A percentile compares a stretch with the other conserved stretches of the same genome.
Conservation (phyloP, 2,329 filamentous ascomycete species). For the Aureobasidium namibiae region DNA sequence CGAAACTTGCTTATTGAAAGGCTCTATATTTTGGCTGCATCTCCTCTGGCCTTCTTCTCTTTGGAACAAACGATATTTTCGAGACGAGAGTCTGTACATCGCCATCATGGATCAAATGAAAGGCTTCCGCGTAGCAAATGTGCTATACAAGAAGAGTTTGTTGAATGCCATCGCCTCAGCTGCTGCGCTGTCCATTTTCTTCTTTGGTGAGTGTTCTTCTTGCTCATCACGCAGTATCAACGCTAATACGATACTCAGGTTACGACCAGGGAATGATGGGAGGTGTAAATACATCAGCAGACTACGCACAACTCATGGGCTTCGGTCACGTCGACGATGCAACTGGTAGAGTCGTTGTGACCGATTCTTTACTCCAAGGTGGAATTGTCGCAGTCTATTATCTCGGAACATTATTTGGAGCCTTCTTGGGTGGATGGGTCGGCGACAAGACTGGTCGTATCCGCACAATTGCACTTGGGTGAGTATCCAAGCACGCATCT, state of each 20-base stretch:
- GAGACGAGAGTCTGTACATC: neutral
- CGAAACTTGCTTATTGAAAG: neutral
- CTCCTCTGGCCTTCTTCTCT: neutral
- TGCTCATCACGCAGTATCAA: too few relatives aligned
- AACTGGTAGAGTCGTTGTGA: constrained; percentile 44
- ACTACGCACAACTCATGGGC: constrained; percentile 58
- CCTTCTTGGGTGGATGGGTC: constrained; percentile 53
- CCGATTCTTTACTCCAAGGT: constrained; percentile 52
- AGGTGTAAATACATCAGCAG: constrained; percentile 56
- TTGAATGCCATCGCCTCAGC: constrained; percentile 56
- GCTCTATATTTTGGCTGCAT: neutral
- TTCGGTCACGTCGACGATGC: constrained; percentile 49
- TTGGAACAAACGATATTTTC: neutral
- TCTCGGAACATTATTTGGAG: constrained; percentile 56
- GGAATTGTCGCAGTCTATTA: constrained; percentile 55
- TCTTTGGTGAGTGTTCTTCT: constrained; percentile 46
- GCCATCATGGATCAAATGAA: constrained; percentile 19
- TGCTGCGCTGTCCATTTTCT: constrained; percentile 58
- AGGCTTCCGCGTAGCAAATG: constrained; percentile 23
- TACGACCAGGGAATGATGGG: constrained; percentile 52
- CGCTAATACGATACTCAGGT: constrained; percentile 18
- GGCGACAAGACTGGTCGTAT: constrained; percentile 57
- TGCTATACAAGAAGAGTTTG: constrained; percentile 47
- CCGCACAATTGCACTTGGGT: constrained; percentile 48
- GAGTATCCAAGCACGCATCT: too few relatives aligned